A percentile compares a stretch with the other conserved stretches of the same genome.
These are phyloP conservation scores for Limtongozyma cylindracea DNA, from an alignment of 805 yeast genomes.

Conservation along the genomic window DNA sequence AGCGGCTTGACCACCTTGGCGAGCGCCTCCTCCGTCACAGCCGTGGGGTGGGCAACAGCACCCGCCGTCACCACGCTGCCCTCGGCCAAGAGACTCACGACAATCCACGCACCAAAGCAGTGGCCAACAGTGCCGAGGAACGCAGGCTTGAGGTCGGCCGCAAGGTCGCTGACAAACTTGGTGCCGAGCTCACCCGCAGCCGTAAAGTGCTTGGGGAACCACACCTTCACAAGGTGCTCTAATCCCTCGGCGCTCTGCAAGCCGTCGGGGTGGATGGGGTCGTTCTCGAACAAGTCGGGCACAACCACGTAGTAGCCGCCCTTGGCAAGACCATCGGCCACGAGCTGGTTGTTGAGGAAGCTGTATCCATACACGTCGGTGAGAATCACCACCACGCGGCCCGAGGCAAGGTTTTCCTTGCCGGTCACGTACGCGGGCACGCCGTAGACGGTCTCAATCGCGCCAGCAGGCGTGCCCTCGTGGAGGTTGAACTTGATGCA, in stretches of 20 bases:
- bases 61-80: constrained; percentile 25
- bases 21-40: constrained; percentile 39
- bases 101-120: constrained; percentile 66
- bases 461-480: constrained; percentile 25
- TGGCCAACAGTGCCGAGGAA: not conserved
- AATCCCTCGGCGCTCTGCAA: constrained; percentile 24
- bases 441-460: constrained; percentile 13
- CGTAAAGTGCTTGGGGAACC: too few relatives aligned
- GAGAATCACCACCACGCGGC: constrained; percentile 27
- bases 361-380: constrained; percentile 50
- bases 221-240: constrained; percentile 23
- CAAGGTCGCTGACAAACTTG: constrained; percentile 18
- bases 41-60: constrained; percentile 72
- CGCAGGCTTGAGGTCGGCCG: constrained; percentile 12
- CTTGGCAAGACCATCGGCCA: constrained; percentile 41
- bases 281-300: constrained; percentile 51
- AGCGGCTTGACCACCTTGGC: constrained; percentile 35
- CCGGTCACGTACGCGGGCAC: constrained; percentile 11
- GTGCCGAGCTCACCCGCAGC: too few relatives aligned
- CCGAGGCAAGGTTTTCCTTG: constrained; percentile 4
- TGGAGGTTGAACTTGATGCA: constrained; percentile 17
- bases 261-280: constrained; percentile 7
- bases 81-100: constrained; percentile 20
- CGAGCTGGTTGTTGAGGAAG: constrained; percentile 26
- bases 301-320: constrained; percentile 28